Evolutionary conservation across 2,329 filamentous ascomycete genomes (phyloP).

Genomic region (Neopestalotiopsis sp.): DNA sequence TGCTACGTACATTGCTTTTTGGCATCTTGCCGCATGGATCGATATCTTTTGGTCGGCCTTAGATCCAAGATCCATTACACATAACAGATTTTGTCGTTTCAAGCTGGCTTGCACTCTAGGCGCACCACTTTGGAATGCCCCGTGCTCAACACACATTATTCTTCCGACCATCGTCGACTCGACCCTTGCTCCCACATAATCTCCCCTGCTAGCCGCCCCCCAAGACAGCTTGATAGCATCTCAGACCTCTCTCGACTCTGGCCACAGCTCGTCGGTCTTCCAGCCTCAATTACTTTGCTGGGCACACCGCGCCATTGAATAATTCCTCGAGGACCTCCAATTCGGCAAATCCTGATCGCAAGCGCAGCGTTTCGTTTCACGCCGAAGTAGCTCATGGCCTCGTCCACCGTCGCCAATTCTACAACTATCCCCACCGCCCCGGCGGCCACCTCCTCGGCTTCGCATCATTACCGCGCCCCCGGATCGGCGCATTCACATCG

Average conservation of each 20-base stretch:
- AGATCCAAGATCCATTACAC: not conserved
- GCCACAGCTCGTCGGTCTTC: not conserved
- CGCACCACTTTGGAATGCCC: not conserved
- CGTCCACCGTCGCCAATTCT: slow-evolving; percentile 38
- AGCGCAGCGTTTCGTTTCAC: slow-evolving; percentile 9
- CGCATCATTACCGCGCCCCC: slow-evolving; percentile 16
- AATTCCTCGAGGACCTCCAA: not conserved
- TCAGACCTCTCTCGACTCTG: not conserved
- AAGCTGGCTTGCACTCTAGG: not conserved
- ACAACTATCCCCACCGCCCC: slow-evolving; percentile 20
- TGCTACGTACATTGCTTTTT: slow-evolving; percentile 22
- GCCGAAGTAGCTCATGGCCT: slow-evolving; percentile 40
- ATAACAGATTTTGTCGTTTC: not conserved
- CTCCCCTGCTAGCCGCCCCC: slow-evolving; percentile 7
- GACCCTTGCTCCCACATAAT: not conserved
- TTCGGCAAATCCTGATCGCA: not conserved
- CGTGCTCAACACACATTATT: not conserved
- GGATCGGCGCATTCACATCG: slow-evolving; percentile 20
- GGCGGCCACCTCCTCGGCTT: slow-evolving; percentile 24
- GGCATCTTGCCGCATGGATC: slow-evolving; percentile 1
- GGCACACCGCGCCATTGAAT: not conserved
- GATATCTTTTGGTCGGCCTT: not conserved
- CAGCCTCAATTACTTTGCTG: not conserved
- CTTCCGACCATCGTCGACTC: slow-evolving; percentile 2
- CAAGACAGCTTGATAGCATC: not conserved